phyloP scores from a whole-genome alignment of 2,329 filamentous ascomycete genomes.

The Phialocephala subalpina region DNA sequence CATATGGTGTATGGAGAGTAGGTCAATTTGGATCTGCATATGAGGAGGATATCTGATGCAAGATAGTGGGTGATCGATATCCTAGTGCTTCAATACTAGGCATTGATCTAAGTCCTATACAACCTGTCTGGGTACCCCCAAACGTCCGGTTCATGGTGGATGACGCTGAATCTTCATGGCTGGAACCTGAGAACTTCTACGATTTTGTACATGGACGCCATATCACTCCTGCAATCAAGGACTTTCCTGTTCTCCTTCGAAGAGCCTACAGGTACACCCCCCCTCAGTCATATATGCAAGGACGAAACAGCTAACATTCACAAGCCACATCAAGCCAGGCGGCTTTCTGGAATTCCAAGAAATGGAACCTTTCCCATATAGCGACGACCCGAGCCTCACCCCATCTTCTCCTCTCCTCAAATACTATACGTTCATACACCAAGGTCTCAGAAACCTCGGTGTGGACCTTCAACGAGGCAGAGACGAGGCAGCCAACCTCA shows the following conservation, averaged over 20 bases:
- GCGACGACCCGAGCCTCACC: constrained; percentile 7
- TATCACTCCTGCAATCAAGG: constrained; percentile 16
- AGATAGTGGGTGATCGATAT: constrained; percentile 61
- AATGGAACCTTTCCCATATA: constrained; percentile 6
- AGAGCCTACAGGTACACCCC: constrained; percentile 15
- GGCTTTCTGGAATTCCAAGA: constrained; percentile 11
- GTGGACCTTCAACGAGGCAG: constrained; percentile 4
- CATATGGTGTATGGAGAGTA: constrained; percentile 64
- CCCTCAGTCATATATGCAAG: not conserved
- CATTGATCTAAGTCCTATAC: constrained; percentile 71
- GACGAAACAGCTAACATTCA: not conserved
- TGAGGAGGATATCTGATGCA: not conserved
- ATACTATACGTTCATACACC: not conserved
- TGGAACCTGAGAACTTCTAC: constrained; percentile 54
- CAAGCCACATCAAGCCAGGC: constrained; percentile 48
- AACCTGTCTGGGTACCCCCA: constrained; percentile 68
- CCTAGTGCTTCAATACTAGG: constrained; percentile 64
- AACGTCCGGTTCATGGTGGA: constrained; percentile 76
- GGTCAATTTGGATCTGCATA: not conserved
- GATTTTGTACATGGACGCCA: constrained; percentile 64
- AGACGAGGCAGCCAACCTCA: constrained; percentile 1
- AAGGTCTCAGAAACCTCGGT: constrained; percentile 5
- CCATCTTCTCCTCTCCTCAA: constrained; percentile 1
- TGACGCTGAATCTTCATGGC: constrained; percentile 47
- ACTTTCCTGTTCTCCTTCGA: constrained; percentile 9